Evolutionary conservation across 192 early-diverging fungal species (phyloP), one percentile per base, ranked within the genome.

Genomic region (Gryganskiella cystojenkinii): DNA sequence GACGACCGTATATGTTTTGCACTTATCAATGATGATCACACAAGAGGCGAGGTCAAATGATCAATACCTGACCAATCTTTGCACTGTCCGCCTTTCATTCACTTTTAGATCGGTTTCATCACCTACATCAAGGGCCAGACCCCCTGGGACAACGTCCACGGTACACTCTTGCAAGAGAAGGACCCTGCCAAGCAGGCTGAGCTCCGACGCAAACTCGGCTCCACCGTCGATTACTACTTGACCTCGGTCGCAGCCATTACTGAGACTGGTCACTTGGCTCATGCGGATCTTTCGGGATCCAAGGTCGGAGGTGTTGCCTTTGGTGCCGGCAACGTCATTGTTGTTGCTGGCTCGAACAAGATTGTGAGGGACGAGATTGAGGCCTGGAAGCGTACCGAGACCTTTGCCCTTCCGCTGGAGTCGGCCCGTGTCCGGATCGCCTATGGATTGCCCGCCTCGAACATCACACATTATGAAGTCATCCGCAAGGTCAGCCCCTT

Each of bases 91-190:
- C n/a, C n/a, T 61, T 50, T 61, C 3, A 27, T 28, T 44, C 14
- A 27, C 43, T 20, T 33, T 4, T 27, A 78, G 81, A 82, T 82
- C 47, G 81, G 81, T 22, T 82, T 82, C 56, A 82, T 82, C 53
- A 62, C 65, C 40, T 81, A 80, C n/a, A 75, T 82, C 50, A 82
- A 82, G 55, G 81, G 71, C 27, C 44, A 71, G 22, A 71, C 81
- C 19, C 66, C 63, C 14, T 81, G 69, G 78, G 56, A 80, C 54
- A 81, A 82, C 47, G 56, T 81, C 61, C 71, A 79, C 24, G 70
- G 45, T 15, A 42, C 70, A 8, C 68, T 80, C 40, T 1, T 80
- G 2, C 45, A 25, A 9, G 81, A 80, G 61, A 70, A 67, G 56
- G 81, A 80, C 19, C 46, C 65, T 8, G 76, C 42, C 5, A 82